Evolutionary conservation across 2,329 filamentous ascomycete genomes (phyloP).

Genomic region (Claviceps spartinae): DNA sequence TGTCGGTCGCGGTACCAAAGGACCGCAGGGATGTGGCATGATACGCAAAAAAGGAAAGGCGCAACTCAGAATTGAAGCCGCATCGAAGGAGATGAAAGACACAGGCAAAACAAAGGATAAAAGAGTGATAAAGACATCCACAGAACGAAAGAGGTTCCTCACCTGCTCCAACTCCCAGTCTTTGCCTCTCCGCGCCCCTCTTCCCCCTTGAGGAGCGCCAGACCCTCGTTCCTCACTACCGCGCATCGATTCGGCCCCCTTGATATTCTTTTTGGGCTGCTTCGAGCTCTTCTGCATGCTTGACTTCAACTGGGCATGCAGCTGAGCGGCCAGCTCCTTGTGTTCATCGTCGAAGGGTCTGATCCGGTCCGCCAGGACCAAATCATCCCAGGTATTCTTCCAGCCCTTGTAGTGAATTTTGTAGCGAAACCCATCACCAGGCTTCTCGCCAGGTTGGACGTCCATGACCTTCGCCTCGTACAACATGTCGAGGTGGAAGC

Average conservation of each 20-base stretch:
- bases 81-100: too few relatives aligned
- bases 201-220: slow-evolving; percentile 42
- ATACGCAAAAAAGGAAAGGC: too few relatives aligned
- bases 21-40: too few relatives aligned
- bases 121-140: slow-evolving; percentile 2
- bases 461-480: slow-evolving; percentile 97
- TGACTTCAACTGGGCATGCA: slow-evolving; percentile 54
- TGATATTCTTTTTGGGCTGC: slow-evolving; percentile 34
- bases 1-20: too few relatives aligned
- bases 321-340: slow-evolving; percentile 67
- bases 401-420: slow-evolving; percentile 98
- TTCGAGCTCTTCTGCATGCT: slow-evolving; percentile 41
- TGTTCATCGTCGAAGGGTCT: slow-evolving; percentile 93
- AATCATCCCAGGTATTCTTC: slow-evolving; percentile 99
- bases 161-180: slow-evolving; percentile 78
- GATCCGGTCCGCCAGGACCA: slow-evolving; percentile 86
- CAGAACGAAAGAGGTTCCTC: slow-evolving; percentile 18
- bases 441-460: slow-evolving; percentile 54
- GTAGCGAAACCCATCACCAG: slow-evolving; percentile 61
- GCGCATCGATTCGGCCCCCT: slow-evolving; percentile 37
- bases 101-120: neutral
- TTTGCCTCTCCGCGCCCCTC: slow-evolving; percentile 60
- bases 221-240: slow-evolving; percentile 68
- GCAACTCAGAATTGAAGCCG: too few relatives aligned
- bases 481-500: slow-evolving; percentile 92